Evolutionary conservation across 116 monocot genomes (phyloP), one percentile per base, ranked within the genome.

Genomic region (Zostera marina): DNA sequence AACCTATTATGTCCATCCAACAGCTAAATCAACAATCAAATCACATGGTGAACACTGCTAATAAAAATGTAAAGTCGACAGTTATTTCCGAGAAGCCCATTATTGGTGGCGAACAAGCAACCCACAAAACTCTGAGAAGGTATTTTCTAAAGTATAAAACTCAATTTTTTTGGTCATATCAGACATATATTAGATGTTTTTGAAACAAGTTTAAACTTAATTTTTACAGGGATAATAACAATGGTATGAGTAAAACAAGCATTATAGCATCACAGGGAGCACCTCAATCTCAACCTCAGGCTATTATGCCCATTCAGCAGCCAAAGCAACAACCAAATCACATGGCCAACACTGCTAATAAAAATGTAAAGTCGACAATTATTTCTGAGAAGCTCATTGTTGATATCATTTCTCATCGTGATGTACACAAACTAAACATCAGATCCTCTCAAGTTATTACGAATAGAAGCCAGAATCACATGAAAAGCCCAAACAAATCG

Each of bases 51-150:
- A 10, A 23, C 22, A 23, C 20, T 22, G 53, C 11, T 0, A 53
- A 53, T 19, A 11, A 22, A 12, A 19, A 53, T 8, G 9, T 23
- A 21, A 21, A 53, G 20, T 24, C 11, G 41, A 15, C 54, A 54
- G 9, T 8, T 23, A 16, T 54, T 54, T 7, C 19, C 6, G 40
- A n/a, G 15, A 39, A 41, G 40, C 3, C 11, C n/a, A 9, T 13
- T 57, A 8, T 1, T 39, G 8, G 39, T n/a, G 39, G 9, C 3
- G 22, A 21, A 22, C 56, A 23, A 57, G 15, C 14, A 15, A 7
- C n/a, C 39, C 3, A 11, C 15, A 4, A 26, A 26, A n/a, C n/a
- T n/a, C n/a, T n/a, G n/a, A 72, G 77, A 80, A 79, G 20, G 7
- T 47, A 4, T 46, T 46, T 22, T 12, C 2, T 47, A 24, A 25